A percentile compares a stretch with the other conserved stretches of the same genome.
These are phyloP conservation scores for Vigna angularis DNA, from an alignment of 306 rosid species.

Conservation along the genomic window DNA sequence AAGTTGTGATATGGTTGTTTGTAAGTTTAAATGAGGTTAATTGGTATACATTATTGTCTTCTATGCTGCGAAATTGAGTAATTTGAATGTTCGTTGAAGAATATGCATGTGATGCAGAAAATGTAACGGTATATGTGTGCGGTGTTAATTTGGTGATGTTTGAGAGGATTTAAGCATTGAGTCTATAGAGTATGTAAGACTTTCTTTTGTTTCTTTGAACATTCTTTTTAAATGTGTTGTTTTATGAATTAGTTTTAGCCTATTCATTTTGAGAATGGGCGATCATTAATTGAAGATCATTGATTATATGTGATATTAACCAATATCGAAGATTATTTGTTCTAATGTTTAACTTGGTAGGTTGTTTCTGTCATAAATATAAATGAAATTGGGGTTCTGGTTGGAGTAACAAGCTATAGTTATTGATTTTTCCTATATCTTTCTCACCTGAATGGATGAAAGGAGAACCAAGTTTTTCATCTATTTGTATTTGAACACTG, in stretches of 20 bases:
- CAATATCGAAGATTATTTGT: no score
- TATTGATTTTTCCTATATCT: slow-evolving; percentile 4
- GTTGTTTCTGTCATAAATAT: slow-evolving; percentile 4
- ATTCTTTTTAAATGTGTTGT: neutral
- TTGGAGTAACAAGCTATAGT: slow-evolving; percentile 4
- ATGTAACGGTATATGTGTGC: neutral
- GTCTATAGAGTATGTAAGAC: neutral
- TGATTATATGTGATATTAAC: no score
- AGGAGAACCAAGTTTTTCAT: slow-evolving; percentile 64
- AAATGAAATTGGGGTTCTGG: slow-evolving; percentile 31
- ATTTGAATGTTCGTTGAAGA: neutral
- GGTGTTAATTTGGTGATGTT: neutral
- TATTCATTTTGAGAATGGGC: neutral
- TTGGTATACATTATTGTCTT: no score
- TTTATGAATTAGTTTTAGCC: neutral
- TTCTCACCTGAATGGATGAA: slow-evolving; percentile 51
- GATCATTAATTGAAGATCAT: no score
- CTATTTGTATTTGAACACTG: slow-evolving; percentile 41
- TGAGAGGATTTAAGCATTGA: neutral
- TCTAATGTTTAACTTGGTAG: neutral
- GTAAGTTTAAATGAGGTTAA: no score
- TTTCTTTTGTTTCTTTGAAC: neutral
- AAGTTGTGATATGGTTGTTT: no score
- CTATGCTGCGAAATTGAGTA: no score
- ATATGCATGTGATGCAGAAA: neutral